Evolutionary conservation across 257 asterid species (phyloP).

Genomic region (Solanum neorickii): DNA sequence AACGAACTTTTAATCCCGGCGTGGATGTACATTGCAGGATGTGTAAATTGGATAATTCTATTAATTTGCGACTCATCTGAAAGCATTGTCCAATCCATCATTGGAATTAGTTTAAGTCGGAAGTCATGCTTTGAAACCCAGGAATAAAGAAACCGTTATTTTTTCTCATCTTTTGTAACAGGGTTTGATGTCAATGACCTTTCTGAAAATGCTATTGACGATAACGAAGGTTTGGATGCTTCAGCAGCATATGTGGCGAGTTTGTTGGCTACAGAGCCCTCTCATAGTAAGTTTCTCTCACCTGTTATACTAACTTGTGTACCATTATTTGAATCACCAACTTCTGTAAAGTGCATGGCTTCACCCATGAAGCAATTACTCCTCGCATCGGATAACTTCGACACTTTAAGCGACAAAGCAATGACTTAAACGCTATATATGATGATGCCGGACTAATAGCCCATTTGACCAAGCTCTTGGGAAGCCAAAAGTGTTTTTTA

Average conservation of each 20-base stretch:
- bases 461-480: neutral
- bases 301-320: neutral
- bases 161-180: constrained; percentile 2
- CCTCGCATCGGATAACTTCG: neutral
- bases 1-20: neutral
- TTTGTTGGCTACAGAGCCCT: constrained; percentile 75
- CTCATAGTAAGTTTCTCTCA: constrained; percentile 46
- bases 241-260: constrained; percentile 85
- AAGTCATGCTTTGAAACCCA: neutral
- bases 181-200: constrained; percentile 91
- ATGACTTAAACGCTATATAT: neutral
- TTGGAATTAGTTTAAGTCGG: neutral
- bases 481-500: neutral
- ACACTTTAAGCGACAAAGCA: neutral
- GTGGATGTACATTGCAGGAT: neutral
- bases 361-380: neutral
- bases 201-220: constrained; percentile 69
- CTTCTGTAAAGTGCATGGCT: neutral
- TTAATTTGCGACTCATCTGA: neutral
- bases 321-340: neutral
- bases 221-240: constrained; percentile 74
- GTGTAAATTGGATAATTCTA: neutral
- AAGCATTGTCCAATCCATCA: neutral
- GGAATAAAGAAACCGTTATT: neutral
- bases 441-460: neutral